Base-by-base conservation (phyloP, 1,284 basidiomycete genomes). In the Sporisorium scitamineum region DNA sequence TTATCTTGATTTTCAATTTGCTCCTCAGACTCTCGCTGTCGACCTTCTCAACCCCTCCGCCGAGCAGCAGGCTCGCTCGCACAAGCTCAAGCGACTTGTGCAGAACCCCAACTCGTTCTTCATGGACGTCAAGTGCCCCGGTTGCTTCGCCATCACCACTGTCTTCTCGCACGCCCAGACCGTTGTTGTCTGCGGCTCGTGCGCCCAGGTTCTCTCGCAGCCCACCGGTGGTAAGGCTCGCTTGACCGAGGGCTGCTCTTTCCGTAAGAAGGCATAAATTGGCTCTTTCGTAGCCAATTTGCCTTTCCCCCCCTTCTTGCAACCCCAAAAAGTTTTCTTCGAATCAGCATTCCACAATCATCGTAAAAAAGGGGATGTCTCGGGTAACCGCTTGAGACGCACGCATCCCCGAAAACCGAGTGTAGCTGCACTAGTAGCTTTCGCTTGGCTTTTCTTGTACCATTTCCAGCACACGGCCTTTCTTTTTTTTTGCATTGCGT, bases 61-160 rank as follows among this genome's bases (percentile, higher is more conserved):
- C 84, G 93, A 95, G 87, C 88, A 91, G 82, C 88, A 93, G 91
- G 87, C 82, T 61, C 70, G 69, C 56, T 65, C 83, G 79, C 94
- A 97, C 92, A 99, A 99, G 91, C 93, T 98, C 88, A 99, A 99
- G 91, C 92, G 95, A 87, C 91, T 99, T 85, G 97, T 99, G 84
- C 97, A 97, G 88, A 93, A 91, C 76, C 84, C 85, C 68, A 84
- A 85, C 81, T 83, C 81, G 55, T 98, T 95, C 89, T 99, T 98
- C 89, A 99, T 99, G 97, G 97, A 99, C 87, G 95, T 99, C 85
- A 99, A 99, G 89, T 99, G 96, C 89, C 93, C 96, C 66, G 93
- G 93, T 76, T 96, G 94, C 90, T 95, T 96, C 87, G 91, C 92
- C 84, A 95, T 96, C 87, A 94, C 93, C 79, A 94, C 93, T 74